Evolutionary conservation across 805 yeast species (phyloP).

Genomic region (Kuraishia borneana): DNA sequence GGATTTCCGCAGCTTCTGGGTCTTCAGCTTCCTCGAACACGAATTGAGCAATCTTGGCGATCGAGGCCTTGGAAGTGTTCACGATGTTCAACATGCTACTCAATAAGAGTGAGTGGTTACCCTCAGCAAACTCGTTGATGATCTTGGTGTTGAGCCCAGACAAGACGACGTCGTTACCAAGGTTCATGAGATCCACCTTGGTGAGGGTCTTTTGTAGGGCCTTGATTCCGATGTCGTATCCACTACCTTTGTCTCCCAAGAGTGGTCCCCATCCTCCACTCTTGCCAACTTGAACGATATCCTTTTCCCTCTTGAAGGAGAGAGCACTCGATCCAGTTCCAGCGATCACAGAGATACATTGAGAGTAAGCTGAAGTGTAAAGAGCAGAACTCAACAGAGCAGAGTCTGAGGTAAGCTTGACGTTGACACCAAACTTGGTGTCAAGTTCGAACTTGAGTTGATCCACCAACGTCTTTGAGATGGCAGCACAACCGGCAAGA

Average conservation of each 20-base stretch:
- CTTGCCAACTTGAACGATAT: slow-evolving; percentile 5
- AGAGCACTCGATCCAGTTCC: slow-evolving; percentile 13
- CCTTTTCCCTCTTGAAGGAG: slow-evolving; percentile 5
- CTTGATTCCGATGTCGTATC: slow-evolving; percentile 10
- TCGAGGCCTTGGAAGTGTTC: neutral
- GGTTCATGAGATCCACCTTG: neutral
- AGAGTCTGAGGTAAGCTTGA: slow-evolving; percentile 9
- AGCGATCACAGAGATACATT: slow-evolving; percentile 8
- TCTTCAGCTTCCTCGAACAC: neutral
- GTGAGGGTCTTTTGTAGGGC: neutral
- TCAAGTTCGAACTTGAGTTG: slow-evolving; percentile 2
- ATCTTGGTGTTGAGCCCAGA: neutral
- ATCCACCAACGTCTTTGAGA: neutral
- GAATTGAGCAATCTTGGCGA: neutral
- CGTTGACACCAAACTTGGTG: slow-evolving; percentile 3
- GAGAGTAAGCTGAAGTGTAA: too few relatives aligned
- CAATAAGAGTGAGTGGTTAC: neutral
- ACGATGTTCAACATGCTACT: neutral
- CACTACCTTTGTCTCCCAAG: slow-evolving; percentile 14
- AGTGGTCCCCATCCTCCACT: slow-evolving; percentile 12
- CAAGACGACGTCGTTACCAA: too few relatives aligned
- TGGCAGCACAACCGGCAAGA: slow-evolving; percentile 10
- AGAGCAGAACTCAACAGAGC: slow-evolving; percentile 8
- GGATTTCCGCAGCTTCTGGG: neutral
- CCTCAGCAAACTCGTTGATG: neutral